Conservation (phyloP, 2,329 filamentous ascomycete species). For the Ceratocystis cacaofunesta region DNA sequence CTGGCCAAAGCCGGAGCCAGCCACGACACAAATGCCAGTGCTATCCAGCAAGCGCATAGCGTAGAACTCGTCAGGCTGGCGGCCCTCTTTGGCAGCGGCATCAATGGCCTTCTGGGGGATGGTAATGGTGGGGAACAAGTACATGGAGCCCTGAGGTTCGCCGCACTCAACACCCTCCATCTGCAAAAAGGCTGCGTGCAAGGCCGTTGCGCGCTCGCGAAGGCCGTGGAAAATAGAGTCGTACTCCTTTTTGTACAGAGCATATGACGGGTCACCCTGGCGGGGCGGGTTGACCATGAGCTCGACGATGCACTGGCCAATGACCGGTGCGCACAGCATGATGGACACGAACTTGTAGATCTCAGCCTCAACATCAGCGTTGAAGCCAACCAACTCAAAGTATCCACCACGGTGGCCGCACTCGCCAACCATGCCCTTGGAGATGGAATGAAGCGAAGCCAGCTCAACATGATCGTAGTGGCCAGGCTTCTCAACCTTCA, state of each 20-base stretch:
- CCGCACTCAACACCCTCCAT: constrained; percentile 96
- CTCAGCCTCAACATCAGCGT: constrained; percentile 69
- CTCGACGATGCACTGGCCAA: constrained; percentile 92
- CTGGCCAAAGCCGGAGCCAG: constrained; percentile 87
- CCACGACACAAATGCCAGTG: constrained; percentile 87
- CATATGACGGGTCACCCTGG: constrained; percentile 67
- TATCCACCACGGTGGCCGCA: constrained; percentile 96
- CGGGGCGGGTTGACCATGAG: constrained; percentile 93
- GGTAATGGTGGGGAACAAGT: constrained; percentile 90
- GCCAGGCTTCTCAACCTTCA: constrained; percentile 60
- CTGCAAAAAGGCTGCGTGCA: constrained; percentile 77
- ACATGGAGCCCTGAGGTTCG: constrained; percentile 89
- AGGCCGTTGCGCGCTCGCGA: constrained; percentile 61
- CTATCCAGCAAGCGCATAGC: constrained; percentile 79
- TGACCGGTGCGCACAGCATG: constrained; percentile 86
- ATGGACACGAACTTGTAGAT: constrained; percentile 99
- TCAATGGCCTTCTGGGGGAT: constrained; percentile 62
- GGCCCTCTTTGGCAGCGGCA: constrained; percentile 59
- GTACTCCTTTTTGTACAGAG: constrained; percentile 75
- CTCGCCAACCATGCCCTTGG: constrained; percentile 98
- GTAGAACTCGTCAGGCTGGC: constrained; percentile 83
- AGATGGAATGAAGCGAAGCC: constrained; percentile 80
- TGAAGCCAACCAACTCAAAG: constrained; percentile 89
- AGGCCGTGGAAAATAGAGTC: constrained; percentile 66
- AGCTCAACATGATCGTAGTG: constrained; percentile 78